Evolutionary conservation across 2,329 filamentous ascomycete species (phyloP).

Genomic region (Exserohilum rostratum): DNA sequence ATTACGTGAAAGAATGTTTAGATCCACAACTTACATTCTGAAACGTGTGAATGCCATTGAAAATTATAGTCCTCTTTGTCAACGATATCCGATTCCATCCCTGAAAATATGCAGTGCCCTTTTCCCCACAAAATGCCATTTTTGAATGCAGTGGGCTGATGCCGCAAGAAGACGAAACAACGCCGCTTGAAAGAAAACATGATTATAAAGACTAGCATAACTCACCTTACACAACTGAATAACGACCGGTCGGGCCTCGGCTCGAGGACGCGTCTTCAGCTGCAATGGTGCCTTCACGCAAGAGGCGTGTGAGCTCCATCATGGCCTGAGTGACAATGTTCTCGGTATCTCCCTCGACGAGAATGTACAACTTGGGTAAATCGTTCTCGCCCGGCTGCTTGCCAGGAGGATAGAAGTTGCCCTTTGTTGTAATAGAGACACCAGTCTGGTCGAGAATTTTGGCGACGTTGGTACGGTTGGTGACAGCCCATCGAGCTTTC

Average conservation of each 20-base stretch:
- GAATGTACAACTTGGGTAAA: constrained; percentile 94
- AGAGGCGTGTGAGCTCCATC: constrained; percentile 82
- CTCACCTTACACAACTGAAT: constrained; percentile 66
- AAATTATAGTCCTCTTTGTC: background rate
- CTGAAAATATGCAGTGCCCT: background rate
- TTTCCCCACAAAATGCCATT: background rate
- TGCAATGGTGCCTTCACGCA: constrained; percentile 89
- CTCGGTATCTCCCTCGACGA: constrained; percentile 97
- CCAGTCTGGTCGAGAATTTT: constrained; percentile 96
- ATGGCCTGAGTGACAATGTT: constrained; percentile 89
- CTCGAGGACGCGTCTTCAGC: constrained; percentile 81
- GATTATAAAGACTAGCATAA: too few relatives aligned
- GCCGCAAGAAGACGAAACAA: constrained; percentile 5
- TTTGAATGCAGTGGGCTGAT: too few relatives aligned
- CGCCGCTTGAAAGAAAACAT: constrained; percentile 61
- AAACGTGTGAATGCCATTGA: background rate
- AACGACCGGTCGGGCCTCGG: constrained; percentile 79
- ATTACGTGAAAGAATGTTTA: background rate
- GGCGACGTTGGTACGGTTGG: constrained; percentile 95
- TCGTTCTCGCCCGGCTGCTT: constrained; percentile 76
- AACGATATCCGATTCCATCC: constrained; percentile 2
- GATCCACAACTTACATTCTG: constrained; percentile 15
- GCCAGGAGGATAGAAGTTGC: constrained; percentile 82
- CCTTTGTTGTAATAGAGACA: constrained; percentile 96
- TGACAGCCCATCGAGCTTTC: constrained; percentile 97